phyloP scores from a whole-genome alignment of 2,329 filamentous ascomycete genomes.

The Ophiosphaerella narmari region DNA sequence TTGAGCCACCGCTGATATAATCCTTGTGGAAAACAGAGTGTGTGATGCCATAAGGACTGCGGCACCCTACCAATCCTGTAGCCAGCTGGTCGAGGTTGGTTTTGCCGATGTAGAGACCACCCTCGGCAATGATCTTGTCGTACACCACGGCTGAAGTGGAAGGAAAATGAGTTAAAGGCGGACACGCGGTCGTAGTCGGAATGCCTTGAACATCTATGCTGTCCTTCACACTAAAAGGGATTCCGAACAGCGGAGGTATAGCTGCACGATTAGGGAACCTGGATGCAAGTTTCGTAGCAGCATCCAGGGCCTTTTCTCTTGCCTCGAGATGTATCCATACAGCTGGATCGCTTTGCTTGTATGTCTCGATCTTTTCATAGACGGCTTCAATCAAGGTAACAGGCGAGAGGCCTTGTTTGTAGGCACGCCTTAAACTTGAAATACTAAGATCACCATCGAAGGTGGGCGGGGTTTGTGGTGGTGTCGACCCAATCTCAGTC shows the following conservation, averaged over 20 bases:
- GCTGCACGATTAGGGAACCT: conserved; percentile 47
- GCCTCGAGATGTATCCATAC: conserved; percentile 57
- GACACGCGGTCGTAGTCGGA: conserved; percentile 58
- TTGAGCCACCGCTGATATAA: conserved; percentile 62
- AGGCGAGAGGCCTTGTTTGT: conserved; percentile 51
- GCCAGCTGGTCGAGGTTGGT: conserved; percentile 67
- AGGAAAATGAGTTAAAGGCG: conserved; percentile 55
- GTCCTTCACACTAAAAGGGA: conserved; percentile 64
- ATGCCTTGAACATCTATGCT: conserved; percentile 59
- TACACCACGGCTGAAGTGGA: conserved; percentile 57
- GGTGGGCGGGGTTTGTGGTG: conserved; percentile 44
- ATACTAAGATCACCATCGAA: conserved; percentile 53
- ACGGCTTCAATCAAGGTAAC: conserved; percentile 52
- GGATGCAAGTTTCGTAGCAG: conserved; percentile 48
- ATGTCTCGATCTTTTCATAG: conserved; percentile 55
- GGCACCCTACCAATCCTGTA: conserved; percentile 63
- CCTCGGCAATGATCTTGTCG: conserved; percentile 54
- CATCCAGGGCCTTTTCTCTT: conserved; percentile 46
- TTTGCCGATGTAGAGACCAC: conserved; percentile 64
- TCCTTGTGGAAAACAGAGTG: conserved; percentile 56
- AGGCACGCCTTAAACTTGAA: conserved; percentile 49
- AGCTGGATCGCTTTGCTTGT: conserved; percentile 53
- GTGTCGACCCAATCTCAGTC: conserved; percentile 12
- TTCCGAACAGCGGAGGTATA: conserved; percentile 58
- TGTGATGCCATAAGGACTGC: conserved; percentile 62